Conservation (phyloP, 2,329 filamentous ascomycete species). For the Thielaviopsis musarum region DNA sequence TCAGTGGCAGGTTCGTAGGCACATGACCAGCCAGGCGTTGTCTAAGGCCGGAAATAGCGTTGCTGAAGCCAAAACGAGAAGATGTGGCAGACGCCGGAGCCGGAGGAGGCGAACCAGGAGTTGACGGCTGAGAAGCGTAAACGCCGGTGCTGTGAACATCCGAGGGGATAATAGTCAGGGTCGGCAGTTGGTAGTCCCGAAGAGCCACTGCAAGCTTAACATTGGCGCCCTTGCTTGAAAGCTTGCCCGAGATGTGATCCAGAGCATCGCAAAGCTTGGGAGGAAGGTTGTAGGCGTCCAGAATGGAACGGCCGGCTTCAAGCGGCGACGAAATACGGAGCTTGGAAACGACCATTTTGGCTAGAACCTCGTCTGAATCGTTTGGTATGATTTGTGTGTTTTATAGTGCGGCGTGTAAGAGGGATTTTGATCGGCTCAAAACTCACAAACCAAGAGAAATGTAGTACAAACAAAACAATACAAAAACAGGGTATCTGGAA, state of each 20-base stretch:
- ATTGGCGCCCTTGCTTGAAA: constrained; percentile 37
- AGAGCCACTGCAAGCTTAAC: constrained; percentile 41
- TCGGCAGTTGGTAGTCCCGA: constrained; percentile 35
- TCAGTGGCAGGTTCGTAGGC: background rate
- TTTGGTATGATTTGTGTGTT: background rate
- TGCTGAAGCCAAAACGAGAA: constrained; percentile 19
- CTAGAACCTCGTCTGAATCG: background rate
- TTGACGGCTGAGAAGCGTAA: constrained; percentile 14
- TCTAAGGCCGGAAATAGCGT: constrained; percentile 20
- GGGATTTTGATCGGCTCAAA: too few relatives aligned
- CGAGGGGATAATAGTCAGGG: constrained; percentile 8
- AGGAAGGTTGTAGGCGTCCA: constrained; percentile 41
- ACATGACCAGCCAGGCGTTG: constrained; percentile 15
- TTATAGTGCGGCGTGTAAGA: too few relatives aligned
- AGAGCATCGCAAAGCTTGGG: constrained; percentile 36
- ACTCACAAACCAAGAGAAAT: background rate
- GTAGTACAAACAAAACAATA: background rate
- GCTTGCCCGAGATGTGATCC: constrained; percentile 38
- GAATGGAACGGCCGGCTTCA: constrained; percentile 43
- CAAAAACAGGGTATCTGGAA: background rate
- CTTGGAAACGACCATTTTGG: constrained; percentile 29
- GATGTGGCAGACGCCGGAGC: constrained; percentile 13
- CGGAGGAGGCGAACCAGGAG: constrained; percentile 19
- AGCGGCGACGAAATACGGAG: constrained; percentile 43
- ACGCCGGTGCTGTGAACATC: background rate